Evolutionary conservation across 306 rosid genomes (phyloP).

Genomic region (Cotoneaster glaucophyllus): DNA sequence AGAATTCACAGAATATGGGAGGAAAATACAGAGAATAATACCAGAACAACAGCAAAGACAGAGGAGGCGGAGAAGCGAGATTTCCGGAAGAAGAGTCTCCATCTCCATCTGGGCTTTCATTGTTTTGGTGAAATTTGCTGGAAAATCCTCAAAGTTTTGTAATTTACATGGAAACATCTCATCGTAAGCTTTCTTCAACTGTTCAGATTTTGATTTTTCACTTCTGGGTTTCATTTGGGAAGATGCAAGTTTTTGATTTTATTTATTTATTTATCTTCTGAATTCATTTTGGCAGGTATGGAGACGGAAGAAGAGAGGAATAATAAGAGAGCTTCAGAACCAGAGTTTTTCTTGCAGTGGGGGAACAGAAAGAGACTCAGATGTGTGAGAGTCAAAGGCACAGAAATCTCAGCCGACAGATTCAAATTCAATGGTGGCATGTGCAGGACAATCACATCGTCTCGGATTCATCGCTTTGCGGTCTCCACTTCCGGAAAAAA

Average conservation of each 20-base stretch:
- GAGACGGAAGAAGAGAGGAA: conserved; percentile 66
- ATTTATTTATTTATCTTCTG: background rate
- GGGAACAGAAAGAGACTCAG: conserved; percentile 55
- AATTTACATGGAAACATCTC: background rate
- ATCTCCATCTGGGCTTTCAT: background rate
- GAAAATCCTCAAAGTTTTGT: background rate
- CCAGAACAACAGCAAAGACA: background rate
- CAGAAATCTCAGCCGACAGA: conserved; percentile 40
- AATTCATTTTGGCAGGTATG: conserved; percentile 30
- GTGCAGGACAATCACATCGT: conserved; percentile 42
- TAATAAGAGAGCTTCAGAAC: conserved; percentile 49
- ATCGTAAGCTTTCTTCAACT: background rate
- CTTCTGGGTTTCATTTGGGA: background rate
- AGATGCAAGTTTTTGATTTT: background rate
- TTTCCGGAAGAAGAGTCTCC: background rate
- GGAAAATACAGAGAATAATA: background rate
- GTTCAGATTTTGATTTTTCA: background rate
- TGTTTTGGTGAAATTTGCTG: background rate
- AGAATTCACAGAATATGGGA: background rate
- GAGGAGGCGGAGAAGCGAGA: background rate
- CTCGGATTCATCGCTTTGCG: conserved; percentile 36
- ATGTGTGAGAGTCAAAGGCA: conserved; percentile 72
- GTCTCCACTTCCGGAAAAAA: conserved; percentile 34
- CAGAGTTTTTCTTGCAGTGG: conserved; percentile 79
- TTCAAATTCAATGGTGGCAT: conserved; percentile 46